phyloP scores from a whole-genome alignment of 2,329 filamentous ascomycete genomes.

The Trichocomaceae sp. region DNA sequence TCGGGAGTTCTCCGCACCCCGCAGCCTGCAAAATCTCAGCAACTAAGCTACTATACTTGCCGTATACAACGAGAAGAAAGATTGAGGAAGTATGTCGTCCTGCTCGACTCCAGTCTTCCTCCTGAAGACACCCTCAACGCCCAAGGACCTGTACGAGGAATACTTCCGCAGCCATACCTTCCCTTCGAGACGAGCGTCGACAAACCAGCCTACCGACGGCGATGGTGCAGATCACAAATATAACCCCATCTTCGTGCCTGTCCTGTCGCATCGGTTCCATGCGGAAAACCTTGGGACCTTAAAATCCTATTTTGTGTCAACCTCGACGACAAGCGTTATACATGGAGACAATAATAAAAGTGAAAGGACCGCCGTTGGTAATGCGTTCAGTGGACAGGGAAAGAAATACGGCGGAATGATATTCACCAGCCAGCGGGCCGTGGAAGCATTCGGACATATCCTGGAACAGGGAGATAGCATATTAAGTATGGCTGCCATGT shows the following conservation, averaged over 20 bases:
- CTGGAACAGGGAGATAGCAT: slow-evolving; percentile 2
- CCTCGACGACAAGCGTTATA: background rate
- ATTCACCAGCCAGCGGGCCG: slow-evolving; percentile 45
- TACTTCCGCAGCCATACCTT: slow-evolving; percentile 30
- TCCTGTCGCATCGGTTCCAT: slow-evolving; percentile 41
- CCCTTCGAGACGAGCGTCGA: slow-evolving; percentile 4
- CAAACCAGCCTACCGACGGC: background rate
- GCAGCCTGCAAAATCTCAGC: background rate
- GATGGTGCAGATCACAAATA: slow-evolving; percentile 18
- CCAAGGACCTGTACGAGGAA: slow-evolving; percentile 41
- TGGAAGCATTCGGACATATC: slow-evolving; percentile 35
- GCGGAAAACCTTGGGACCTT: slow-evolving; percentile 29
- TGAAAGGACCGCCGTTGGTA: too few species aligned
- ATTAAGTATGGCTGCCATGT: slow-evolving; percentile 20
- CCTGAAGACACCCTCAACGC: slow-evolving; percentile 43
- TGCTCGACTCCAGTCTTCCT: slow-evolving; percentile 34
- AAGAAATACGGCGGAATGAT: slow-evolving; percentile 42
- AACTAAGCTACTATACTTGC: too few species aligned
- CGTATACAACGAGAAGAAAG: too few species aligned
- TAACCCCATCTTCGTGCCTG: slow-evolving; percentile 39
- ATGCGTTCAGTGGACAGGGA: slow-evolving; percentile 7
- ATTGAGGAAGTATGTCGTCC: too few species aligned
- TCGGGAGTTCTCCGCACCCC: slow-evolving; percentile 11
- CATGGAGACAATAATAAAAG: slow-evolving; percentile 14
- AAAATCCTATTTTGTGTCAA: slow-evolving; percentile 26